Conservation (phyloP, 805 yeast species). For the Suhomyces prunicola region DNA sequence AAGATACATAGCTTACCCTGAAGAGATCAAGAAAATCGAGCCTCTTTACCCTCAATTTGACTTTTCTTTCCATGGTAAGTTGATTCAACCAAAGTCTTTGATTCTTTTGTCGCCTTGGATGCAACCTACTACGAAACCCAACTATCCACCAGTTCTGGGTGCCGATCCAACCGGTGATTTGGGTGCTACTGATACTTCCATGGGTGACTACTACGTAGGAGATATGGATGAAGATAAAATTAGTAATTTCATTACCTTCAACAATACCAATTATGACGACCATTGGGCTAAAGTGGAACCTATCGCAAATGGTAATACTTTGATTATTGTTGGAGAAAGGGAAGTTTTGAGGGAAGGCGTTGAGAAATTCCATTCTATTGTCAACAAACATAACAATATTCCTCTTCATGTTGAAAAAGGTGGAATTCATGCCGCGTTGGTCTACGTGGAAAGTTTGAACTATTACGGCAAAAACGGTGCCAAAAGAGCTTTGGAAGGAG, state of each 20-base stretch:
- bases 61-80: slow-evolving; percentile 12
- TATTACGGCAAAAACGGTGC: slow-evolving; percentile 21
- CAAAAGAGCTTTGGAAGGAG: slow-evolving; percentile 20
- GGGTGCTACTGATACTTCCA: slow-evolving; percentile 22
- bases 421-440: slow-evolving; percentile 34
- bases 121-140: slow-evolving; percentile 25
- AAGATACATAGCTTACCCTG: slow-evolving; percentile 29
- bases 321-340: slow-evolving; percentile 30
- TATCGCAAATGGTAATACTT: slow-evolving; percentile 17
- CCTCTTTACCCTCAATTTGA: slow-evolving; percentile 16
- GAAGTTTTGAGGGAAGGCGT: slow-evolving; percentile 30
- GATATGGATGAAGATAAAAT: slow-evolving; percentile 14
- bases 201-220: slow-evolving; percentile 34
- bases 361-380: slow-evolving; percentile 21
- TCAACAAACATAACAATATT: slow-evolving; percentile 19
- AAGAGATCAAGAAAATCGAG: slow-evolving; percentile 25
- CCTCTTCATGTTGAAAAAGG: slow-evolving; percentile 25
- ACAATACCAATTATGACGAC: slow-evolving; percentile 18
- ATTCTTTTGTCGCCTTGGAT: slow-evolving; percentile 36
- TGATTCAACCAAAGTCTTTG: slow-evolving; percentile 28
- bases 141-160: slow-evolving; percentile 20
- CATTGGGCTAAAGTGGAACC: slow-evolving; percentile 28
- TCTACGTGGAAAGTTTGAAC: slow-evolving; percentile 34
- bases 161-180: slow-evolving; percentile 28
- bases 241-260: slow-evolving; percentile 20